phyloP scores from a whole-genome alignment of 2,329 filamentous ascomycete species.

The Fusarium sublunatum region DNA sequence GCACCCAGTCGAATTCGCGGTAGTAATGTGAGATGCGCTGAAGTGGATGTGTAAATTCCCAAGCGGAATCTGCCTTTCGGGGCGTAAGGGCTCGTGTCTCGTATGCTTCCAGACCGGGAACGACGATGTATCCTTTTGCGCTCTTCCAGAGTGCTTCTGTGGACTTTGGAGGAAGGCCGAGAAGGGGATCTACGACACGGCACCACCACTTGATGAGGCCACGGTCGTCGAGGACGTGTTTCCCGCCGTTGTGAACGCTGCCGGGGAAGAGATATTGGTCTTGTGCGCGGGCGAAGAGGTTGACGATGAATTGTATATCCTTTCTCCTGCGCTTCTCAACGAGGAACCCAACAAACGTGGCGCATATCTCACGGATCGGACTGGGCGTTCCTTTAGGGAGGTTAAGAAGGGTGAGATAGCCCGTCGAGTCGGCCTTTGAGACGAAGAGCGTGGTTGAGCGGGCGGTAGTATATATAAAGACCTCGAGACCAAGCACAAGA shows the following conservation, averaged over 20 bases:
- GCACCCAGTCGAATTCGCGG: constrained; percentile 68
- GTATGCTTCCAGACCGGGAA: constrained; percentile 86
- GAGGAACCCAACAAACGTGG: constrained; percentile 80
- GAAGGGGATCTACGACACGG: constrained; percentile 80
- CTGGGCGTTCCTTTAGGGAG: constrained; percentile 73
- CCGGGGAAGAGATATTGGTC: constrained; percentile 95
- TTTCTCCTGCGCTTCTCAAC: constrained; percentile 73
- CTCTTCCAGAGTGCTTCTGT: constrained; percentile 53
- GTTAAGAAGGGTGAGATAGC: constrained; percentile 77
- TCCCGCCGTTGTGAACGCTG: constrained; percentile 83
- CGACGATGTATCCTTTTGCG: constrained; percentile 82
- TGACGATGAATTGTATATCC: constrained; percentile 78
- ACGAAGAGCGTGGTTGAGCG: constrained; percentile 90
- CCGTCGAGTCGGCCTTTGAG: constrained; percentile 96
- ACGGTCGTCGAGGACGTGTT: constrained; percentile 92
- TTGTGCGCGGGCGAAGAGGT: constrained; percentile 91
- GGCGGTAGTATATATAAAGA: constrained; percentile 86
- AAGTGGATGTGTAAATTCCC: constrained; percentile 79
- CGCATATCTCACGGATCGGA: constrained; percentile 78
- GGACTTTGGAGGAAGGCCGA: constrained; percentile 60
- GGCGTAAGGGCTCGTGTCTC: constrained; percentile 87
- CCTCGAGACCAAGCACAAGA: constrained; percentile 84
- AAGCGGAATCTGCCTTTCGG: constrained; percentile 59
- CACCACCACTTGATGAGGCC: constrained; percentile 98
- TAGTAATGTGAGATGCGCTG: constrained; percentile 71